Percentiles rank a stretch among this genome's conserved stretches.
These are phyloP conservation scores for Saturnispora hagleri DNA, from an alignment of 805 yeast species.

Conservation along the genomic window DNA sequence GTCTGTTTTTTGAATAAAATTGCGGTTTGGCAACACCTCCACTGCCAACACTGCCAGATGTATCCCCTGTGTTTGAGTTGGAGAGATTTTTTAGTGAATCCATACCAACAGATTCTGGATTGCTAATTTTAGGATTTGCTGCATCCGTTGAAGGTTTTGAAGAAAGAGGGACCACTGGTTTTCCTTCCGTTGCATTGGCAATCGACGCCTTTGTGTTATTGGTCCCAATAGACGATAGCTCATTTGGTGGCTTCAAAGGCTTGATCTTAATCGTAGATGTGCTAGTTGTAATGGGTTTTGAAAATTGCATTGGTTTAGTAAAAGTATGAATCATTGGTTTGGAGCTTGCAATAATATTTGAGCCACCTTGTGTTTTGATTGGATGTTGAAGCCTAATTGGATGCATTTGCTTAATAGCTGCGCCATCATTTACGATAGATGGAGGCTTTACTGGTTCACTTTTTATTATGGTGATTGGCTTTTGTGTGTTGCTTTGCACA, in stretches of 20 bases:
- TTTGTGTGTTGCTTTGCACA: constrained; percentile 1
- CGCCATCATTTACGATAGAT: not conserved
- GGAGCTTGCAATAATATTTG: constrained; percentile 8
- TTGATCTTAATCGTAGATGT: constrained; percentile 5
- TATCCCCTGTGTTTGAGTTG: not conserved
- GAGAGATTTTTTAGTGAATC: not conserved
- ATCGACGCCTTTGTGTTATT: not conserved
- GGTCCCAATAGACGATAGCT: not conserved
- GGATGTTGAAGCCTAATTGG: constrained; percentile 6
- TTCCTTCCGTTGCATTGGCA: not conserved
- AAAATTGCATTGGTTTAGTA: constrained; percentile 10
- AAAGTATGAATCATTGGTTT: constrained; percentile 14
- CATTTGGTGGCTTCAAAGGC: constrained; percentile 7
- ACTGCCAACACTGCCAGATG: not conserved
- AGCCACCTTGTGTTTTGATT: not conserved
- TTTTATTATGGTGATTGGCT: not conserved
- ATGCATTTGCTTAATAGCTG: not conserved
- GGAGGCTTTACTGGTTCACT: constrained; percentile 4
- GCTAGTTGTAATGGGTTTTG: constrained; percentile 2
- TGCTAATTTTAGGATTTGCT: not conserved
- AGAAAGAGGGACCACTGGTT: not conserved
- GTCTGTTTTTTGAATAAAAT: constrained; percentile 6
- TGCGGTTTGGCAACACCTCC: constrained; percentile 4
- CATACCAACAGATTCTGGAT: not conserved
- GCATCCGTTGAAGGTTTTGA: not conserved